Conservation (phyloP, 2,329 filamentous ascomycete species). For the Colletotrichum tropicale region DNA sequence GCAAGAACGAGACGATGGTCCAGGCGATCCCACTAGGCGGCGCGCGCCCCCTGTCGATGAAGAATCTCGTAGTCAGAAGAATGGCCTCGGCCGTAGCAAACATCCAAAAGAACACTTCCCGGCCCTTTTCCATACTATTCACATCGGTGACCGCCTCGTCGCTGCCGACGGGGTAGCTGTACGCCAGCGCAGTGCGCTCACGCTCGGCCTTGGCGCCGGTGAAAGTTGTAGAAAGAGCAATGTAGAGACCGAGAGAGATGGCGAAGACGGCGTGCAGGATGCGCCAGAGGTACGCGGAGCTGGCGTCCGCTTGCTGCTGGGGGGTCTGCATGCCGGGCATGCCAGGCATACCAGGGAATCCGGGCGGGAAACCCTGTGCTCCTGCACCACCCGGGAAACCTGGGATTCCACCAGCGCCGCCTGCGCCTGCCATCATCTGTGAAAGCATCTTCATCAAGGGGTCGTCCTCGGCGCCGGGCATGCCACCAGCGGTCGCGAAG, state of each 20-base stretch:
- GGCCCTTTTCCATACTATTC: slow-evolving; percentile 36
- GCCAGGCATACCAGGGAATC: slow-evolving; percentile 31
- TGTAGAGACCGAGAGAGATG: slow-evolving; percentile 71
- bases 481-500: slow-evolving; percentile 5
- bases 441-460: slow-evolving; percentile 69
- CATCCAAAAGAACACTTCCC: slow-evolving; percentile 73
- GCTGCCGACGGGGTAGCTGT: slow-evolving; percentile 28
- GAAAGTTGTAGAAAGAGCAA: slow-evolving; percentile 71
- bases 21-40: slow-evolving; percentile 67
- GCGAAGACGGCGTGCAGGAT: slow-evolving; percentile 77
- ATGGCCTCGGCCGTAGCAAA: slow-evolving; percentile 79
- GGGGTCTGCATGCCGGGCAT: slow-evolving; percentile 38
- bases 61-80: slow-evolving; percentile 73
- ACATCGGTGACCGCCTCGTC: slow-evolving; percentile 28
- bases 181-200: slow-evolving; percentile 42
- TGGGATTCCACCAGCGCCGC: slow-evolving; percentile 27
- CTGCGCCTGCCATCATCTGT: slow-evolving; percentile 65
- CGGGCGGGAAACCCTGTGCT: slow-evolving; percentile 32
- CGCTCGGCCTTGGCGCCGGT: slow-evolving; percentile 68
- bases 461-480: slow-evolving; percentile 51
- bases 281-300: slow-evolving; percentile 64
- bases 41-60: slow-evolving; percentile 66
- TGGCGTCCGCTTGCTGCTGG: slow-evolving; percentile 35
- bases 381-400: slow-evolving; percentile 22
- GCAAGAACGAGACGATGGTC: slow-evolving; percentile 68